A percentile compares a stretch with the other conserved stretches of the same genome.
Evolutionary conservation across 352 stramenopile species (phyloP).

Genomic region (Phytophthora aleatoria): DNA sequence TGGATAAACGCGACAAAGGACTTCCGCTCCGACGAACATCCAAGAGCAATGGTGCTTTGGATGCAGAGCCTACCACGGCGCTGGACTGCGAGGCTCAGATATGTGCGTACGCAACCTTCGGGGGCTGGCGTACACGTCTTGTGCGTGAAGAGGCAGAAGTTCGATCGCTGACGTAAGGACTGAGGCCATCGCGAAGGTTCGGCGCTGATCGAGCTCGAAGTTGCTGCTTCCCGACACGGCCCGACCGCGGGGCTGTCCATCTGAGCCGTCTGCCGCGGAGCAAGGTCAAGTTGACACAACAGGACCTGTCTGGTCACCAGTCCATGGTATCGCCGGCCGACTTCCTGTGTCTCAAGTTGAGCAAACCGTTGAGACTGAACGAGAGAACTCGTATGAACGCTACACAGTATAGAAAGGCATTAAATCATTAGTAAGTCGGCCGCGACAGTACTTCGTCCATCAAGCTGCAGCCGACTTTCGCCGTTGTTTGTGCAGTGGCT

Average conservation of each 20-base stretch:
- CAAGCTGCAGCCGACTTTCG: slow-evolving; percentile 27
- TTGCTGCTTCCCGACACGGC: slow-evolving; percentile 6
- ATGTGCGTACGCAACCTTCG: neutral
- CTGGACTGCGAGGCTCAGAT: neutral
- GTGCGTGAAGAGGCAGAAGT: neutral
- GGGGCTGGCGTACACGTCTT: neutral
- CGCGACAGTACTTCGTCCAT: slow-evolving; percentile 7
- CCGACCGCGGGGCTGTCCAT: slow-evolving; percentile 24
- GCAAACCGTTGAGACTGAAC: slow-evolving; percentile 1
- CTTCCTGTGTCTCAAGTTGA: slow-evolving; percentile 17
- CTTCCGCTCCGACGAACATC: neutral
- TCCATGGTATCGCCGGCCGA: slow-evolving; percentile 20
- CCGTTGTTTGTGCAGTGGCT: slow-evolving; percentile 28
- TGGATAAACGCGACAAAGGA: neutral
- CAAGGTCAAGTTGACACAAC: slow-evolving; percentile 3
- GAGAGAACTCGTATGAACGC: too few species aligned
- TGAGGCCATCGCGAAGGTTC: slow-evolving; percentile 2
- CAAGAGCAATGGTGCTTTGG: neutral
- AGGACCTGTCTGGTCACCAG: neutral
- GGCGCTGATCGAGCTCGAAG: slow-evolving; percentile 1
- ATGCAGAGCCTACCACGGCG: neutral
- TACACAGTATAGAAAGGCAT: slow-evolving; percentile 16
- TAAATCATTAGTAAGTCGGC: slow-evolving; percentile 34
- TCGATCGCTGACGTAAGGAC: neutral
- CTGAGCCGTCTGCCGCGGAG: slow-evolving; percentile 21